Evolutionary conservation across 495 filamentous ascomycete genomes (phyloP), one percentile per base, ranked within the genome.

Genomic region (Friedmanniomyces endolithicus): DNA sequence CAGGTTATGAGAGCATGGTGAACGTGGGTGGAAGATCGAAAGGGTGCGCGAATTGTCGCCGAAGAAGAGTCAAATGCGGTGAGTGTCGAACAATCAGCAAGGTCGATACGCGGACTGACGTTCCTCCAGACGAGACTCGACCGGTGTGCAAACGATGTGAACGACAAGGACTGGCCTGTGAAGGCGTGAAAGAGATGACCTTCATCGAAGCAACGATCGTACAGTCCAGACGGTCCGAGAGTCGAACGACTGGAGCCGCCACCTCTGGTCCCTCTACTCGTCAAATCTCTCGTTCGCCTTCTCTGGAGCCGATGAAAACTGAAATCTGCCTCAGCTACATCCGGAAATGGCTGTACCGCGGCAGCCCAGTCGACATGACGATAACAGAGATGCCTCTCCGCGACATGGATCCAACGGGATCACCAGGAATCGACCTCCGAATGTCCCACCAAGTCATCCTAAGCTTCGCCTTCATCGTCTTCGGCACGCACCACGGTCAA

Each of bases 61-160:
- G 50, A 43, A 39, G 50, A 7, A 41, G 43, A 29, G 19, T 53
- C 14, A 53, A 53, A 34, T 53, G 50, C 37, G 50, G 50, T 53
- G 33, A 16, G 50, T 35, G 14, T 35, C 8, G 9, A 12, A 25
- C 43, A 20, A 16, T 25, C 37, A 24, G 16, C n/a, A 23, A 9
- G 19, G 6, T 12, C 43, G 23, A n/a, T n/a, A n/a, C n/a, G n/a
- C 29, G 22, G 43, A 43, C 43, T 25, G 23, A 39, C 23, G 34
- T 34, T 41, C 14, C 34, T 53, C 9, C 14, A 53, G 50, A 53
- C 39, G 50, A 53, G 37, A 44, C 9, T 14, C 35, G 33, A 43
- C 50, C 50, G 7, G 24, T 44, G 8, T 53, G 50, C 23, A 25
- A n/a, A 3, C 50, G 50, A n/a, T 53, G 50, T 16, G 35, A 53